phyloP scores from a whole-genome alignment of 2,329 filamentous ascomycete genomes.

The Colletotrichum ledebouriae region DNA sequence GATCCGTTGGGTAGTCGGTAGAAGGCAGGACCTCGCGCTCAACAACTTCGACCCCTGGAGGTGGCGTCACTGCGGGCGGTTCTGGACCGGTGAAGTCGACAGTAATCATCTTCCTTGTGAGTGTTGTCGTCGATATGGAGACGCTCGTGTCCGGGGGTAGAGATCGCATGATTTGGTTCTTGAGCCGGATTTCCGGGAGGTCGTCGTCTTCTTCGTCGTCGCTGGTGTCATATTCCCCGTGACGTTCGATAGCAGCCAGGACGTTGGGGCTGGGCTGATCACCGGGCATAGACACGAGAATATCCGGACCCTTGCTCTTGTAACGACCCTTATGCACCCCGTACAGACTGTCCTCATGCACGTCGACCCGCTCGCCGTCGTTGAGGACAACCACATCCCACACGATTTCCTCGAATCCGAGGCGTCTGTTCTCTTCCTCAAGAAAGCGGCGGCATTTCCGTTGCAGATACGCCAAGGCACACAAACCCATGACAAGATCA shows the following conservation, averaged over 20 bases:
- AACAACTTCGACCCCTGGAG: constrained; percentile 71
- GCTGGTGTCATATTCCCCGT: constrained; percentile 47
- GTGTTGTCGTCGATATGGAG: constrained; percentile 70
- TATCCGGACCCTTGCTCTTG: constrained; percentile 38
- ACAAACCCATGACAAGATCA: constrained; percentile 72
- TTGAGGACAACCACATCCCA: constrained; percentile 77
- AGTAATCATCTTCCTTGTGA: constrained; percentile 73
- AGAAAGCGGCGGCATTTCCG: constrained; percentile 65
- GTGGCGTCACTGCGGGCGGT: constrained; percentile 64
- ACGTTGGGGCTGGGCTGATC: constrained; percentile 47
- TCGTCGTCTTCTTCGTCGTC: constrained; percentile 58
- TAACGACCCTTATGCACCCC: constrained; percentile 48
- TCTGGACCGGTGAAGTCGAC: constrained; percentile 71
- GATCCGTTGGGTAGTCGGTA: constrained; percentile 48
- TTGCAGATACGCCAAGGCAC: constrained; percentile 73
- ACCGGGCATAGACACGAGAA: constrained; percentile 45
- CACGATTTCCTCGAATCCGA: constrained; percentile 68
- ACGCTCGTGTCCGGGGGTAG: constrained; percentile 69
- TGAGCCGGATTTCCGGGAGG: constrained; percentile 61
- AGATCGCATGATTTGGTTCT: constrained; percentile 67
- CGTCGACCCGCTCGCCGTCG: constrained; percentile 69
- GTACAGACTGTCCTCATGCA: constrained; percentile 57
- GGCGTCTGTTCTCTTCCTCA: constrained; percentile 62
- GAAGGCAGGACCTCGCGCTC: constrained; percentile 64
- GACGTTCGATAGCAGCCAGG: constrained; percentile 54